Evolutionary conservation across 176 grass and related monocot species (phyloP).

Genomic region (Carex pumila): DNA sequence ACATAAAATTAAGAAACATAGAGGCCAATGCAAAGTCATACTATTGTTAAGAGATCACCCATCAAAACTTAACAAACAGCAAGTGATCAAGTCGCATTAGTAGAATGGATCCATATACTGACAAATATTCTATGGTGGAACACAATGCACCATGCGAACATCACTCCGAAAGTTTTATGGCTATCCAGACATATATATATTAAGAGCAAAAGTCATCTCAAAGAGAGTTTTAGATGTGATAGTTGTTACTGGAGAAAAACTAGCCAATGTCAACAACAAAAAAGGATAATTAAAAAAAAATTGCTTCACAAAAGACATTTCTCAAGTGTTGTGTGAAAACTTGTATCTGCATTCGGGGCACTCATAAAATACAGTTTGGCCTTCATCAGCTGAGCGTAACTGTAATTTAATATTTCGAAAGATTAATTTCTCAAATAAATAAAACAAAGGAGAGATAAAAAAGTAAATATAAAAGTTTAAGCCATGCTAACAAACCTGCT

Average conservation of each 20-base stretch:
- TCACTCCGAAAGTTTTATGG: not conserved
- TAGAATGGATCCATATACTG: not conserved
- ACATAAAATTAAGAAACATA: not conserved
- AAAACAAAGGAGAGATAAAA: not conserved
- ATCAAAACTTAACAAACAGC: not conserved
- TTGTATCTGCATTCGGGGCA: constrained; percentile 37
- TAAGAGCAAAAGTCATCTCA: not conserved
- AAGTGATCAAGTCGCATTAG: not conserved
- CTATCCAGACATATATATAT: not conserved
- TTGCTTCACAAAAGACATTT: not conserved
- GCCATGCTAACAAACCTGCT: constrained; percentile 36
- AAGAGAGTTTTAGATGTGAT: not conserved
- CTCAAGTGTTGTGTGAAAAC: constrained; percentile 38
- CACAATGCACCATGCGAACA: not conserved
- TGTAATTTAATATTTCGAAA: constrained; percentile 30
- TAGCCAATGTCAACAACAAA: not conserved
- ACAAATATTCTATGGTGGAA: not conserved
- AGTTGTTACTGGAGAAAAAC: not conserved
- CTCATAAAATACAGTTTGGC: constrained; percentile 52
- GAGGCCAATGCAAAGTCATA: not conserved
- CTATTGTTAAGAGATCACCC: not conserved
- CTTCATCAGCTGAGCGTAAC: constrained; percentile 78
- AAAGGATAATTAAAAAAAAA: not conserved
- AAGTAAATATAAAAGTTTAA: not conserved
- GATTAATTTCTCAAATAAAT: not conserved